Evolutionary conservation across 2,329 filamentous ascomycete genomes (phyloP).

Genomic region (Arthrobotrys pseudoclavata): DNA sequence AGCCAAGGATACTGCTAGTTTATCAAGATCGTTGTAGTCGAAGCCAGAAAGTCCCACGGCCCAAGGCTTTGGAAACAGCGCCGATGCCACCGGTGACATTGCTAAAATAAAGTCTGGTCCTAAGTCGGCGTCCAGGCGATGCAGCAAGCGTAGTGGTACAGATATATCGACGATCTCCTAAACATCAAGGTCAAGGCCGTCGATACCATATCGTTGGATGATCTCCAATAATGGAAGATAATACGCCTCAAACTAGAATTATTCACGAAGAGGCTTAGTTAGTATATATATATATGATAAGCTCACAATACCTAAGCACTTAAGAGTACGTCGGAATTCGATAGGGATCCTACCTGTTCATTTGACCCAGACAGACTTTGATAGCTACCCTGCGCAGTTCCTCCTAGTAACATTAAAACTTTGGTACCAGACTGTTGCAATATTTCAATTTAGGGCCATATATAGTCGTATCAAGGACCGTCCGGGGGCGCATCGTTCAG

Average conservation of each 20-base stretch:
- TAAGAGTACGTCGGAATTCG: not conserved
- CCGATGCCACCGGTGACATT: conserved; percentile 70
- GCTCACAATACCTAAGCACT: not conserved
- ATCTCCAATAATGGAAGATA: conserved; percentile 68
- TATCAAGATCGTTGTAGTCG: conserved; percentile 68
- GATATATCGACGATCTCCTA: conserved; percentile 68
- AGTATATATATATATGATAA: not conserved
- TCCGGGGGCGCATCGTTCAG: conserved; percentile 70
- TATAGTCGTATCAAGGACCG: conserved; percentile 66
- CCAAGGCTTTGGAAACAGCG: conserved; percentile 65
- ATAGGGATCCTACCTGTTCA: conserved; percentile 26
- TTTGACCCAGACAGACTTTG: conserved; percentile 64
- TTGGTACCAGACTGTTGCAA: conserved; percentile 70
- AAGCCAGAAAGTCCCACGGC: conserved; percentile 68
- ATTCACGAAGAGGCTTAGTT: not conserved
- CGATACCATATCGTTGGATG: conserved; percentile 66
- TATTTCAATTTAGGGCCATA: conserved; percentile 70
- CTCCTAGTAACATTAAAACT: conserved; percentile 71
- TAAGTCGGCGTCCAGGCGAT: conserved; percentile 66
- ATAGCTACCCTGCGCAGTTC: conserved; percentile 70
- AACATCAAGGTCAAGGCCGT: conserved; percentile 69
- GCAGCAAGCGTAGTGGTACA: conserved; percentile 63
- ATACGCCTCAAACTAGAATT: conserved; percentile 68
- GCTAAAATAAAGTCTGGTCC: conserved; percentile 69
- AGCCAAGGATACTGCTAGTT: conserved; percentile 45